These are phyloP conservation scores for Podaxis mareebaensis DNA, from an alignment of 768 basidiomycete genomes.

Conservation along the genomic window DNA sequence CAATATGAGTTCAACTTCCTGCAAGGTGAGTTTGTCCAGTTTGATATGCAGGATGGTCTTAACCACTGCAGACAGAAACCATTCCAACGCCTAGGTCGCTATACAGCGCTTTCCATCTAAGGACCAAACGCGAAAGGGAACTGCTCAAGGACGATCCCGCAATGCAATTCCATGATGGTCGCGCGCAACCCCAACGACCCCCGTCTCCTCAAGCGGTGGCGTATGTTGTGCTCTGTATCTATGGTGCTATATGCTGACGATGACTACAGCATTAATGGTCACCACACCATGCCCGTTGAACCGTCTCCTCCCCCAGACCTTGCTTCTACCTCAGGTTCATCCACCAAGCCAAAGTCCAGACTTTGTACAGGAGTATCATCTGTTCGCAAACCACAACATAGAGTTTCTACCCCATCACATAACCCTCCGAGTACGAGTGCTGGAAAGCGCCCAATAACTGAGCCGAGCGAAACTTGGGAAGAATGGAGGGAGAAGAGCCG, in stretches of 20 bases:
- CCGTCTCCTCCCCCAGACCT: background rate
- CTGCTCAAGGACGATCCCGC: constrained; percentile 62
- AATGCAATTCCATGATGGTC: constrained; percentile 25
- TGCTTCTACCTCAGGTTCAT: background rate
- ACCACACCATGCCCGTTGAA: background rate
- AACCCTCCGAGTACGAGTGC: background rate
- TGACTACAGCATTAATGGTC: background rate
- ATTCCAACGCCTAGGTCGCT: constrained; percentile 65
- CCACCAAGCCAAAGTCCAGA: background rate
- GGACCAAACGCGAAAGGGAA: constrained; percentile 29
- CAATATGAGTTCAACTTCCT: constrained; percentile 75
- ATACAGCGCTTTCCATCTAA: constrained; percentile 54
- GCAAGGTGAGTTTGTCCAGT: constrained; percentile 42
- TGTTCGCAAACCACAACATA: background rate
- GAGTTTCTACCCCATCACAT: background rate
- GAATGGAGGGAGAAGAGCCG: constrained; percentile 19
- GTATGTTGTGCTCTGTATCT: background rate
- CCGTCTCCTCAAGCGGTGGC: background rate
- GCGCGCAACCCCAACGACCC: background rate
- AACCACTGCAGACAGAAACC: constrained; percentile 45
- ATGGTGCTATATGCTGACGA: background rate
- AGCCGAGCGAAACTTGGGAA: constrained; percentile 15
- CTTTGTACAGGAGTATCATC: background rate
- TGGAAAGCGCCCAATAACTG: constrained; percentile 2
- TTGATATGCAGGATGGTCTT: background rate